Percentiles rank a stretch among this genome's conserved stretches.
phyloP scores from a whole-genome alignment of 148 eudicot species.

The Rhododendron ferrugineum region DNA sequence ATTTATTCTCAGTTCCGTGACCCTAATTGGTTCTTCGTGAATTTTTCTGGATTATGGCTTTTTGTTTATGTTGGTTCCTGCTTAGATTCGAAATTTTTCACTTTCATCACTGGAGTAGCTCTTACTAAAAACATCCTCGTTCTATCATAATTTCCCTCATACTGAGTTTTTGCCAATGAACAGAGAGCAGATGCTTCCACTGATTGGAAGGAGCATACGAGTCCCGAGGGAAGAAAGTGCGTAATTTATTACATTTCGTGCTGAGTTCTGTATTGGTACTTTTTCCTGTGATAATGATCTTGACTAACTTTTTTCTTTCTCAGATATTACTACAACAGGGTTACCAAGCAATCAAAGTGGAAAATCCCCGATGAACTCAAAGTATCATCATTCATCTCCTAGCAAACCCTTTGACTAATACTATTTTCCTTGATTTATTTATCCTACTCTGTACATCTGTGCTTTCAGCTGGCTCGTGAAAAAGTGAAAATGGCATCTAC shows the following conservation, averaged over 20 bases:
- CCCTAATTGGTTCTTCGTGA: background rate
- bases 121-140: constrained; percentile 8
- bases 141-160: constrained; percentile 5
- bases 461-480: constrained; percentile 69
- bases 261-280: constrained; percentile 3
- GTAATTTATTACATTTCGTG: constrained; percentile 15
- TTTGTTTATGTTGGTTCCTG: background rate
- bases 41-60: background rate
- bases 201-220: constrained; percentile 78
- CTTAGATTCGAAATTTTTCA: background rate
- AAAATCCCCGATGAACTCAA: constrained; percentile 79
- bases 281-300: constrained; percentile 1
- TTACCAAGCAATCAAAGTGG: constrained; percentile 87
- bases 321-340: constrained; percentile 86
- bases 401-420: background rate
- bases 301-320: constrained; percentile 12
- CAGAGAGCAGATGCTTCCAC: constrained; percentile 98
- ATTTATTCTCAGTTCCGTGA: constrained; percentile 2
- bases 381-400: constrained; percentile 37
- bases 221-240: constrained; percentile 82
- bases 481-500: constrained; percentile 35
- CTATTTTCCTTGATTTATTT: constrained; percentile 1
- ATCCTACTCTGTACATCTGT: constrained; percentile 12
- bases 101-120: background rate
- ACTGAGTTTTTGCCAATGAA: constrained; percentile 22